These are phyloP conservation scores for Musa balbisiana DNA, from an alignment of 202 grass and related monocot species.

Conservation along the genomic window DNA sequence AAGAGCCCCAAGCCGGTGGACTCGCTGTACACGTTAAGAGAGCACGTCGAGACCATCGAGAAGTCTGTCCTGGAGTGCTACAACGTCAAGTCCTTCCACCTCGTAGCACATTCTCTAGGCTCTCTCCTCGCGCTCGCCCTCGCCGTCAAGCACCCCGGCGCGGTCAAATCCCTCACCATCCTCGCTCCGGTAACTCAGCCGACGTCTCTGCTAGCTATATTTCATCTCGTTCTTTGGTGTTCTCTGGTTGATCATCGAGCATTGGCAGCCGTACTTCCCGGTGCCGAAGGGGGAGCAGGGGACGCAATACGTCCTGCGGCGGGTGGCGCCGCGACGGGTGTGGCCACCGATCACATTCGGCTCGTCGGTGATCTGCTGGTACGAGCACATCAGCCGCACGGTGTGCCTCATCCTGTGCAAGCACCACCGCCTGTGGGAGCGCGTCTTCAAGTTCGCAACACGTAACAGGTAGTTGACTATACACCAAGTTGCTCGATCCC, in stretches of 20 bases:
- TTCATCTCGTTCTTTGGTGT: too few relatives aligned
- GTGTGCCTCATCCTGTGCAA: conserved; percentile 91
- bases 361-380: conserved; percentile 92
- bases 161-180: conserved; percentile 15
- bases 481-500: not conserved
- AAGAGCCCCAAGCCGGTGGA: conserved; percentile 52
- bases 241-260: not conserved
- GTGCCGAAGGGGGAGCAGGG: conserved; percentile 59
- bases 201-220: too few relatives aligned
- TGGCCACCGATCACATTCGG: conserved; percentile 86
- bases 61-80: conserved; percentile 26
- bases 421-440: conserved; percentile 85
- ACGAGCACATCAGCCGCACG: conserved; percentile 91
- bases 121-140: conserved; percentile 8
- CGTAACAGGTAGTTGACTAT: conserved; percentile 52
- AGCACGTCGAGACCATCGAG: conserved; percentile 60
- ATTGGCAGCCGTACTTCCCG: conserved; percentile 68
- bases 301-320: conserved; percentile 72
- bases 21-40: conserved; percentile 53
- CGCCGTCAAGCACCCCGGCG: conserved; percentile 10
- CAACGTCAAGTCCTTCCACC: conserved; percentile 20
- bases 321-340: conserved; percentile 82
- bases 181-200: conserved; percentile 3
- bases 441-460: conserved; percentile 70
- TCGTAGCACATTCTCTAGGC: conserved; percentile 9